Percentiles rank a stretch among this genome's conserved stretches.
Evolutionary conservation across 306 rosid species (phyloP).

Genomic region (Corylus heterophylla): DNA sequence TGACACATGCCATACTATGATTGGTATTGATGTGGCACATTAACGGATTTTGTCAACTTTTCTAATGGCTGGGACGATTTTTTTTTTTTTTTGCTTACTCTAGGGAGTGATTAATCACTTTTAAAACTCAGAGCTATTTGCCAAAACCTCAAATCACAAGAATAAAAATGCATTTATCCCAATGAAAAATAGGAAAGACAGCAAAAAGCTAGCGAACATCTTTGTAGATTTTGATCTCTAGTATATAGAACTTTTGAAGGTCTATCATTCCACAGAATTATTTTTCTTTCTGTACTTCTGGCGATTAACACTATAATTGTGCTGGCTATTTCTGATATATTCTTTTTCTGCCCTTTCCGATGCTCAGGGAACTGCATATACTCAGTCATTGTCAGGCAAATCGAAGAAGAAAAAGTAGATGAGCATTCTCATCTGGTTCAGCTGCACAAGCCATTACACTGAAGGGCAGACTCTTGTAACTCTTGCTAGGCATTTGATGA

Average conservation of each 20-base stretch:
- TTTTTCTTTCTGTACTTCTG: not conserved
- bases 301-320: not conserved
- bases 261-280: not conserved
- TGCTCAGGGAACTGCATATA: slow-evolving; percentile 82
- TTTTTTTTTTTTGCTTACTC: no score
- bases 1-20: no score
- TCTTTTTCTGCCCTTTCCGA: slow-evolving; percentile 26
- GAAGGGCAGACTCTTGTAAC: slow-evolving; percentile 53
- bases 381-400: slow-evolving; percentile 56
- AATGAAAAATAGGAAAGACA: not conserved
- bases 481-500: slow-evolving; percentile 49
- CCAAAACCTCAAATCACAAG: no score
- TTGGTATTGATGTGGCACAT: no score
- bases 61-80: no score
- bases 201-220: not conserved
- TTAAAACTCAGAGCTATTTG: no score
- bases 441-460: slow-evolving; percentile 46
- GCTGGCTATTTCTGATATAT: slow-evolving; percentile 15
- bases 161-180: no score
- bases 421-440: slow-evolving; percentile 31
- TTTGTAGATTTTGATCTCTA: not conserved
- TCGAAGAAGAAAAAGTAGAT: slow-evolving; percentile 88
- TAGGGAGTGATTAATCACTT: no score
- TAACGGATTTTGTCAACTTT: no score
- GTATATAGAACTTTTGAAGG: not conserved